A percentile compares a stretch with the other conserved stretches of the same genome.
phyloP scores from a whole-genome alignment of 345 rosid genomes.

The Eucalyptus marginata region DNA sequence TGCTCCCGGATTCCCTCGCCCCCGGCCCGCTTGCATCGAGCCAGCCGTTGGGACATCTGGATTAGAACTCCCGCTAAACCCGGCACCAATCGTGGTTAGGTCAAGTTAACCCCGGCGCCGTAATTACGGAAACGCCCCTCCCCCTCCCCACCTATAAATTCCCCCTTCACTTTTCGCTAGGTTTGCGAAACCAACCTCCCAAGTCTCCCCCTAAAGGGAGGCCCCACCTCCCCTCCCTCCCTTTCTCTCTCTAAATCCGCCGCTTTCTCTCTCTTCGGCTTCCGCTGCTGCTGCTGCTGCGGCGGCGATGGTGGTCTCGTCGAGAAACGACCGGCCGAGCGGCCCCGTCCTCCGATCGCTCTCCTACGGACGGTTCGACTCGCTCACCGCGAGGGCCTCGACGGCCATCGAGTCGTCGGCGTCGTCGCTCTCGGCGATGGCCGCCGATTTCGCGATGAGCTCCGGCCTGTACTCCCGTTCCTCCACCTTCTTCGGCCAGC shows the following conservation, averaged over 20 bases:
- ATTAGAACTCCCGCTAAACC: not conserved
- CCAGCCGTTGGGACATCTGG: not conserved
- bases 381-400: conserved; percentile 13
- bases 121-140: conserved; percentile 12
- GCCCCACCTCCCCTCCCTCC: not conserved
- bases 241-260: not conserved
- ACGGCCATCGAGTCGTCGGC: conserved; percentile 57
- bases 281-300: not conserved
- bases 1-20: not conserved
- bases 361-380: conserved; percentile 34
- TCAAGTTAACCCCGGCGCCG: not conserved
- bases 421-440: conserved; percentile 28
- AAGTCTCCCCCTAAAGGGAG: conserved; percentile 6
- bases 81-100: conserved; percentile 9
- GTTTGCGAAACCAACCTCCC: conserved; percentile 68
- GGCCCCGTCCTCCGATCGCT: conserved; percentile 45
- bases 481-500: conserved; percentile 7
- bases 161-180: conserved; percentile 37
- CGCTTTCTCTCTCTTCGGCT: not conserved
- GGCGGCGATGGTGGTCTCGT: conserved; percentile 14
- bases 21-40: not conserved
- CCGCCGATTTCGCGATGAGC: not conserved
- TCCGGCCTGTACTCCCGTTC: conserved; percentile 1
- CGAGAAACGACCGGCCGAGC: conserved; percentile 30
- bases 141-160: conserved; percentile 21